Percentiles rank a stretch among this genome's conserved stretches.
These are phyloP conservation scores for Kitagawia praeruptora DNA, from an alignment of 129 eudicot genomes.

Conservation along the genomic window DNA sequence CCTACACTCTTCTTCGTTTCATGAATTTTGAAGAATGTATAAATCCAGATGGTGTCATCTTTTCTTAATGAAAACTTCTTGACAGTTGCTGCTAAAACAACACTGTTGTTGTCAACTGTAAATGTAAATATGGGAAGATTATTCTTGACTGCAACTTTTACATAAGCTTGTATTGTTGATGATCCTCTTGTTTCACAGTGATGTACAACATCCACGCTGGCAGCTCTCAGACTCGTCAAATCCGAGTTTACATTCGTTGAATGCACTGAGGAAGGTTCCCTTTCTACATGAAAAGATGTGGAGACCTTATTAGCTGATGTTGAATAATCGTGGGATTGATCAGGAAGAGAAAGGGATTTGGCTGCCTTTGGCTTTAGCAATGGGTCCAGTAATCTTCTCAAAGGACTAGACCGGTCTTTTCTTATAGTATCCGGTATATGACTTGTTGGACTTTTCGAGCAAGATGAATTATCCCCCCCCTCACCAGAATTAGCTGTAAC, in stretches of 20 bases:
- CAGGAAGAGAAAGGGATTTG: not conserved
- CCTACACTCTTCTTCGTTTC: conserved; percentile 58
- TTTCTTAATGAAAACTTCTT: conserved; percentile 39
- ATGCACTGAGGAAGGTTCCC: not conserved
- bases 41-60: conserved; percentile 32
- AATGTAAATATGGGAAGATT: conserved; percentile 73
- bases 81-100: conserved; percentile 65
- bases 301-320: conserved; percentile 5
- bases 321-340: conserved; percentile 14
- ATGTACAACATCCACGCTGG: conserved; percentile 11
- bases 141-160: conserved; percentile 64
- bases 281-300: not conserved
- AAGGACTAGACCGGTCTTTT: conserved; percentile 57
- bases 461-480: conserved; percentile 8
- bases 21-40: conserved; percentile 60
- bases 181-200: conserved; percentile 24
- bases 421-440: conserved; percentile 20
- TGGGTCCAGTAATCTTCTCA: conserved; percentile 76
- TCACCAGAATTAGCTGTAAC: not conserved
- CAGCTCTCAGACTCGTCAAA: conserved; percentile 15
- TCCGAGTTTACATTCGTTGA: conserved; percentile 18
- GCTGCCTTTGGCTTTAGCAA: conserved; percentile 32
- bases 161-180: conserved; percentile 54
- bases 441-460: conserved; percentile 17
- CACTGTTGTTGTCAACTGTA: conserved; percentile 58